Evolutionary conservation across 768 basidiomycete species (phyloP), one percentile per base, ranked within the genome.

Genomic region (Mycena haematopus): DNA sequence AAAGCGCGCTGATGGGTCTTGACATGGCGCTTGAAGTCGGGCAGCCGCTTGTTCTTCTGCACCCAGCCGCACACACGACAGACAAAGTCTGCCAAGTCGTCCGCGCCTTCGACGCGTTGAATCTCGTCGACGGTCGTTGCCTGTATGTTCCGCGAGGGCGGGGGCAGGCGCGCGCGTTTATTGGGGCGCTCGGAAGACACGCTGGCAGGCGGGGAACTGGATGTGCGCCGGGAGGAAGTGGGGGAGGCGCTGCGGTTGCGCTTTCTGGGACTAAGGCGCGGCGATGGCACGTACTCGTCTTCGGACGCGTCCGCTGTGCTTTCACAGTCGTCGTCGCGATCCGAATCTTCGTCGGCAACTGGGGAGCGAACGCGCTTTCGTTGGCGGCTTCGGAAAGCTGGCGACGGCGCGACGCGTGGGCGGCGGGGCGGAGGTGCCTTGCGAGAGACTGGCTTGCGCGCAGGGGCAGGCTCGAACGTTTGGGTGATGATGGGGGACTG

Each of bases 11-110:
- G 77, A 67, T 87, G 87, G 2, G 86, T 86, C 46, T 73, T 77
- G 45, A 88, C 69, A 69, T 89, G 87, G 24, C 87, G 82, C 70
- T 80, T 81, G 70, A 84, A 83, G 68, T 89, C 87, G 11, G 86
- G 85, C 31, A 81, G 70, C 25, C 87, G 84, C 42, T 75, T 74
- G 73, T 84, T 85, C 38, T 65, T 70, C 66, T 83, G 83, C 33
- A 77, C 73, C 78, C 79, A 82, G 49, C 72, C 72, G 70, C 85
- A 85, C 52, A 75, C 75, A 2, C 80, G 80, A 69, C 85, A 86
- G 4, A 74, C 60, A 71, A 79, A 74, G 70, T 77, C 70, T 63
- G 63, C 56, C 6, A 73, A 56, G 1, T 62, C 60, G 57, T 67
- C 49, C 21, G 69, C 53, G 45, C 65, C 58, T 53, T 72, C 57